Conservation (phyloP, 345 rosid species). For the Reutealis trisperma region DNA sequence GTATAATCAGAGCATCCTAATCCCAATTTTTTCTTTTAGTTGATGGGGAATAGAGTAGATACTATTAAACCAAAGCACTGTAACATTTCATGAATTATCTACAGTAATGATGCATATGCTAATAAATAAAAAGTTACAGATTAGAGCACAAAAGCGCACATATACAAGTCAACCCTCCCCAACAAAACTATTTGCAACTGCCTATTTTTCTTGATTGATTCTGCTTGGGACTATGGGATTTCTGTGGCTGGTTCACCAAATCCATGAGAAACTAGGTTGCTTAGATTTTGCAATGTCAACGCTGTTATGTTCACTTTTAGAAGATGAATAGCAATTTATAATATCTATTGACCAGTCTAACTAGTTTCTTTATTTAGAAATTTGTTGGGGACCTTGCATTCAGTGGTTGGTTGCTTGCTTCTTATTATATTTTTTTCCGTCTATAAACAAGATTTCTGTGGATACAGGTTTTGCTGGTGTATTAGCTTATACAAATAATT, state of each 20-base stretch:
- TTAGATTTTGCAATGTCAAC: not conserved
- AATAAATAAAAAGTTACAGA: not conserved
- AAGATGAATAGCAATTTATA: not conserved
- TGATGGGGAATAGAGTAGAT: not conserved
- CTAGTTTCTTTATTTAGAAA: not conserved
- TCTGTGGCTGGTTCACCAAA: not conserved
- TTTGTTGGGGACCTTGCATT: not conserved
- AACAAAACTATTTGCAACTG: not conserved
- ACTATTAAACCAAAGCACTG: not conserved
- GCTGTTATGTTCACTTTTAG: not conserved
- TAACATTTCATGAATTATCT: not conserved
- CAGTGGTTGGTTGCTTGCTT: not conserved
- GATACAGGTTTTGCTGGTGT: conserved; percentile 65
- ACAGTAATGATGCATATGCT: not conserved
- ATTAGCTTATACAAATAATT: conserved; percentile 57
- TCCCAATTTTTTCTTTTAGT: conserved; percentile 1
- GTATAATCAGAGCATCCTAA: not conserved
- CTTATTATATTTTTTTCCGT: not conserved
- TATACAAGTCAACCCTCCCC: not conserved
- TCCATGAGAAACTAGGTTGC: not conserved
- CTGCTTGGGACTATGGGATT: not conserved
- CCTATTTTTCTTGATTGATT: not conserved
- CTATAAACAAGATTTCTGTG: conserved; percentile 8
- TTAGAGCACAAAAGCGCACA: not conserved
- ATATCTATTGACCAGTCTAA: not conserved